These are phyloP conservation scores for Candida nanaspora DNA, from an alignment of 805 yeast species.

Conservation along the genomic window DNA sequence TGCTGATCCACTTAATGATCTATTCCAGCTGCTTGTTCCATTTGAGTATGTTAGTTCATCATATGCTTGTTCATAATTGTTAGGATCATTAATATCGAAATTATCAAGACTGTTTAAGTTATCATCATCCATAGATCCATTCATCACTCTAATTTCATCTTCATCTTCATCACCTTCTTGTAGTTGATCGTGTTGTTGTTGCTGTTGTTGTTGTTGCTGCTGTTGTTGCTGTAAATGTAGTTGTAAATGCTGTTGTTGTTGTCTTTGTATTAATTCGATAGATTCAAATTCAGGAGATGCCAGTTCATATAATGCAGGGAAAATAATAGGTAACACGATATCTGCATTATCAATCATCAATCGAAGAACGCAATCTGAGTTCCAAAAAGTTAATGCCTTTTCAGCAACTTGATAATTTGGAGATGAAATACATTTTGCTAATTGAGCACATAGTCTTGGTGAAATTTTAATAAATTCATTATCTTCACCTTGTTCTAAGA, in stretches of 20 bases:
- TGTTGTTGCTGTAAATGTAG: constrained; percentile 1
- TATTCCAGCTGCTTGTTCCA: constrained; percentile 76
- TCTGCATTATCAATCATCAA: constrained; percentile 90
- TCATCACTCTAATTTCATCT: constrained; percentile 1
- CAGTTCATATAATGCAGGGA: constrained; percentile 82
- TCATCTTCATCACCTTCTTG: constrained; percentile 5
- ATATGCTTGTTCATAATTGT: constrained; percentile 28
- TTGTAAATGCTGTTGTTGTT: constrained; percentile 9
- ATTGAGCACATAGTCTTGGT: constrained; percentile 88
- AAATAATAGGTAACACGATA: constrained; percentile 85
- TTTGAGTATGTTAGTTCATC: constrained; percentile 27
- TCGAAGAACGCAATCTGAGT: constrained; percentile 87
- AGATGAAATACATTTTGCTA: constrained; percentile 87
- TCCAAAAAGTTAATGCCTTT: constrained; percentile 89
- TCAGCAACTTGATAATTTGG: constrained; percentile 98
- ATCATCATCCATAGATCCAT: not conserved
- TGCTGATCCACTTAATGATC: constrained; percentile 86
- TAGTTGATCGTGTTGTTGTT: constrained; percentile 5
- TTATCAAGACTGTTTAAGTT: constrained; percentile 1
- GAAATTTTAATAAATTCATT: constrained; percentile 85
- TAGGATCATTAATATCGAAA: not conserved
- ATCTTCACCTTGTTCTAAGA: constrained; percentile 94
- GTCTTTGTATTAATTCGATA: constrained; percentile 23
- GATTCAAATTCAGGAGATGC: constrained; percentile 36
- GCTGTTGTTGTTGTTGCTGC: constrained; percentile 6